A percentile compares a stretch with the other conserved stretches of the same genome.
Evolutionary conservation across 139 green algal genomes (phyloP).

Genomic region (Deuterostichococcus epilithicus): DNA sequence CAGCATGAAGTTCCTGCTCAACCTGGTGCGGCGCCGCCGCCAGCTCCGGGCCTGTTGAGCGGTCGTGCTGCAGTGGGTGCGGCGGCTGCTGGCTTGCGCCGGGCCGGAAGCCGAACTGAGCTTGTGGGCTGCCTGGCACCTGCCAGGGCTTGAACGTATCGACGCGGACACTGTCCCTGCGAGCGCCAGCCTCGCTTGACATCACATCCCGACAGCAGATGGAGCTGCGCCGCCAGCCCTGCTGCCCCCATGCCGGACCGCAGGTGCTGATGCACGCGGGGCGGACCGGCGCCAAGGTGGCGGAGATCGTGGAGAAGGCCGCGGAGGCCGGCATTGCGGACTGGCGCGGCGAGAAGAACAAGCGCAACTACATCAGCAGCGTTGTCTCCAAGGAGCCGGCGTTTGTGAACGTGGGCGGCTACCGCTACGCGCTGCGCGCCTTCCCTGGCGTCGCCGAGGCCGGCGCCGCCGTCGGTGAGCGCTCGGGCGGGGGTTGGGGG

Average conservation of each 20-base stretch:
- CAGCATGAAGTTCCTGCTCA: neutral
- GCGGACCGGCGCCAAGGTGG: neutral
- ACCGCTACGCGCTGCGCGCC: constrained; percentile 10
- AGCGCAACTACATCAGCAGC: neutral
- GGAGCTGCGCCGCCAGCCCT: no score
- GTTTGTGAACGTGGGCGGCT: constrained; percentile 7
- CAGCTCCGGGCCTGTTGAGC: no score
- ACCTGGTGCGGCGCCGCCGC: neutral
- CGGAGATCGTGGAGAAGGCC: neutral
- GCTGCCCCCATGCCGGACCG: no score
- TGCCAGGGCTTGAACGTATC: no score
- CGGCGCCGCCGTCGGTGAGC: constrained; percentile 9
- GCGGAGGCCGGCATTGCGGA: neutral
- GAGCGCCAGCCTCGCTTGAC: no score
- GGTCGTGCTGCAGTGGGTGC: no score
- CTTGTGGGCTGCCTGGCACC: no score
- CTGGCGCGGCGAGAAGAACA: neutral
- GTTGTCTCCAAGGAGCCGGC: neutral
- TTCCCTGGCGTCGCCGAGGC: constrained; percentile 16
- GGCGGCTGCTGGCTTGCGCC: no score
- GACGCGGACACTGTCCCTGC: no score
- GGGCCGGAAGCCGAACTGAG: no score
- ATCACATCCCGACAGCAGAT: no score
- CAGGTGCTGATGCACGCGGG: neutral
- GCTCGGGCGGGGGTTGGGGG: no score